Percentiles rank a stretch among this genome's conserved stretches.
phyloP scores from a whole-genome alignment of 371 early-diverging fungal genomes.

The Thermomucor indicae-seudaticae region DNA sequence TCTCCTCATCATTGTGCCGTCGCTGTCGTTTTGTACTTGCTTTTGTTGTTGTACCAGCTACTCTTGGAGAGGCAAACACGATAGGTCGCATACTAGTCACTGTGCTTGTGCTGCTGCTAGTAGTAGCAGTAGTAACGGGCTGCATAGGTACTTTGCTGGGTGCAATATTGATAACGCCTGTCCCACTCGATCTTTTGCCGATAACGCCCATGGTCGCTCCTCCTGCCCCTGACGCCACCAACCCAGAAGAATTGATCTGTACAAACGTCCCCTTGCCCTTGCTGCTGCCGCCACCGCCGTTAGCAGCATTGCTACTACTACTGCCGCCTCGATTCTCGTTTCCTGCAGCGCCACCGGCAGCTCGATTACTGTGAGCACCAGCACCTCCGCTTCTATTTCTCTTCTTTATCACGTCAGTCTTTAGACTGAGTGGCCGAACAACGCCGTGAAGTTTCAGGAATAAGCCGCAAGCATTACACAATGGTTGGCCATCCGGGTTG shows the following conservation, averaged over 20 bases:
- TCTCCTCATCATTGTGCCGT: slow-evolving; percentile 20
- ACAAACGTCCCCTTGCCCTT: slow-evolving; percentile 5
- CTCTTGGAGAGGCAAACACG: slow-evolving; percentile 19
- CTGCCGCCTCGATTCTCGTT: neutral
- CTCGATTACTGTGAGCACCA: neutral
- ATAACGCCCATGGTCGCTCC: slow-evolving; percentile 21
- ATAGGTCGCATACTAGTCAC: slow-evolving; percentile 24
- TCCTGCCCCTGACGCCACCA: slow-evolving; percentile 1
- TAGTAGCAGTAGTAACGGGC: neutral
- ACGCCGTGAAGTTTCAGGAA: slow-evolving; percentile 83
- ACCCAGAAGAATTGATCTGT: neutral
- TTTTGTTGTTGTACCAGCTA: slow-evolving; percentile 22
- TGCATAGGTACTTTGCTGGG: slow-evolving; percentile 7
- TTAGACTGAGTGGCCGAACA: slow-evolving; percentile 77
- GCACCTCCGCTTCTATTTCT: slow-evolving; percentile 46
- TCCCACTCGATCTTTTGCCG: slow-evolving; percentile 18
- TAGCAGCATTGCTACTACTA: neutral
- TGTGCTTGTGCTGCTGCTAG: neutral
- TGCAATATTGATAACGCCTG: slow-evolving; percentile 18
- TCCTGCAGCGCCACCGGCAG: neutral
- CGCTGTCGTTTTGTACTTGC: slow-evolving; percentile 31
- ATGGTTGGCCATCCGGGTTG: slow-evolving; percentile 63
- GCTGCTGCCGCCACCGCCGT: neutral
- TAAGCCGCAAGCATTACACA: slow-evolving; percentile 66
- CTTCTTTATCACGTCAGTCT: slow-evolving; percentile 83